These are phyloP conservation scores for Mrakiaceae sp. DNA, from an alignment of 1,284 basidiomycete genomes.

Conservation along the genomic window DNA sequence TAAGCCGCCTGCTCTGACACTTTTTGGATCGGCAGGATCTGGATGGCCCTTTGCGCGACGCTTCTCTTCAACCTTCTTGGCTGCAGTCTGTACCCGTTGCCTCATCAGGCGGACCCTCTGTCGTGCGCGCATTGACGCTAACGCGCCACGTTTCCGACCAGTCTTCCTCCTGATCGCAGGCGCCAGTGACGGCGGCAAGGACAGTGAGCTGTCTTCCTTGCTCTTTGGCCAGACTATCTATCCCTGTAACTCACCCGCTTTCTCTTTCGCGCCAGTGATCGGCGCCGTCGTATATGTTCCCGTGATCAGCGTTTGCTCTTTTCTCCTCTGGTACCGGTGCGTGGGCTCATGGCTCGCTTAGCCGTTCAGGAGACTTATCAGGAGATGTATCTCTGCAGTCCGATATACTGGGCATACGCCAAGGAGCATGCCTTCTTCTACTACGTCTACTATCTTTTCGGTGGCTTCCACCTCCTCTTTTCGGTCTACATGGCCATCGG, in stretches of 20 bases:
- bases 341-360: slow-evolving; percentile 20
- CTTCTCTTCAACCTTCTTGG: slow-evolving; percentile 82
- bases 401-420: slow-evolving; percentile 94
- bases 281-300: slow-evolving; percentile 49
- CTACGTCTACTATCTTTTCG: slow-evolving; percentile 48
- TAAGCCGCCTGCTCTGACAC: too few relatives aligned
- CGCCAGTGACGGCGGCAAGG: slow-evolving; percentile 61
- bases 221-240: slow-evolving; percentile 21
- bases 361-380: slow-evolving; percentile 2
- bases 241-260: slow-evolving; percentile 20
- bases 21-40: slow-evolving; percentile 44
- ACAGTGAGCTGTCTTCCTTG: slow-evolving; percentile 47
- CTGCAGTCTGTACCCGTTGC: slow-evolving; percentile 35
- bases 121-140: background rate
- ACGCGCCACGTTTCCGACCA: background rate
- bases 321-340: slow-evolving; percentile 82
- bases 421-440: slow-evolving; percentile 49
- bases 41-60: slow-evolving; percentile 68
- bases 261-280: slow-evolving; percentile 17
- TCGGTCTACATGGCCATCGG: slow-evolving; percentile 40
- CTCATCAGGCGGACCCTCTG: too few relatives aligned
- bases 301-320: slow-evolving; percentile 67
- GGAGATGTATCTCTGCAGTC: slow-evolving; percentile 28
- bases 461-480: slow-evolving; percentile 83
- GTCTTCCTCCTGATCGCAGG: slow-evolving; percentile 74